Percentiles rank a stretch among this genome's conserved stretches.
Evolutionary conservation across 1,139 yeast species (phyloP).

Genomic region (Zygosaccharomyces sapae): DNA sequence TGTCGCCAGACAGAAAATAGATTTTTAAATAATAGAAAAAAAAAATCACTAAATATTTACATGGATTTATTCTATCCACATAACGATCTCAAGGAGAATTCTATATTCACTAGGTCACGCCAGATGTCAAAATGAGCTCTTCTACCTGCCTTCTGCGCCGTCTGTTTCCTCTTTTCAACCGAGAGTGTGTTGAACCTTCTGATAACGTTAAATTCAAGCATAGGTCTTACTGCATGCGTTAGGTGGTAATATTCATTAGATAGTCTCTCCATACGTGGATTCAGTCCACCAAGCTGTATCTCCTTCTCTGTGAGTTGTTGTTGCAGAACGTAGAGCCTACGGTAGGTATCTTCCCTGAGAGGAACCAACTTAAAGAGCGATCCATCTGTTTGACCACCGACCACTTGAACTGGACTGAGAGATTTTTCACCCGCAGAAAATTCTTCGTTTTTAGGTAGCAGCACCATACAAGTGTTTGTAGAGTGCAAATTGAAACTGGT

Average conservation of each 20-base stretch:
- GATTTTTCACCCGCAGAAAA: conserved; percentile 23
- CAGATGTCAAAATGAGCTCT: conserved; percentile 58
- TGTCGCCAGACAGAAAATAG: not conserved
- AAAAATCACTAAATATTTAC: not conserved
- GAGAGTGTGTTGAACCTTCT: conserved; percentile 51
- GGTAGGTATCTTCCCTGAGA: conserved; percentile 64
- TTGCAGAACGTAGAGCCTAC: conserved; percentile 79
- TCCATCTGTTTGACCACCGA: conserved; percentile 79
- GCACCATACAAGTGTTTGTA: conserved; percentile 53
- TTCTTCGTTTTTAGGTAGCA: conserved; percentile 45
- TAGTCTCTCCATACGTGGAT: conserved; percentile 67
- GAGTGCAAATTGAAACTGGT: conserved; percentile 70
- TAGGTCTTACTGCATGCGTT: conserved; percentile 43
- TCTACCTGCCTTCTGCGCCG: conserved; percentile 55
- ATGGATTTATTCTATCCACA: conserved; percentile 10
- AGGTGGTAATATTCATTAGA: conserved; percentile 41
- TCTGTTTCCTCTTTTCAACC: conserved; percentile 51
- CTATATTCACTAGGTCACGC: conserved; percentile 60
- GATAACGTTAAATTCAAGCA: conserved; percentile 59
- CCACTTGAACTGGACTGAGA: conserved; percentile 43
- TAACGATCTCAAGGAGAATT: conserved; percentile 36
- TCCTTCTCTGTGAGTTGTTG: conserved; percentile 71
- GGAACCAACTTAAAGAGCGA: conserved; percentile 74
- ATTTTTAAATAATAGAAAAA: not conserved
- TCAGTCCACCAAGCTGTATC: conserved; percentile 70